These are phyloP conservation scores for Blastomyces gilchristii DNA, from an alignment of 2,329 filamentous ascomycete species.

Conservation along the genomic window DNA sequence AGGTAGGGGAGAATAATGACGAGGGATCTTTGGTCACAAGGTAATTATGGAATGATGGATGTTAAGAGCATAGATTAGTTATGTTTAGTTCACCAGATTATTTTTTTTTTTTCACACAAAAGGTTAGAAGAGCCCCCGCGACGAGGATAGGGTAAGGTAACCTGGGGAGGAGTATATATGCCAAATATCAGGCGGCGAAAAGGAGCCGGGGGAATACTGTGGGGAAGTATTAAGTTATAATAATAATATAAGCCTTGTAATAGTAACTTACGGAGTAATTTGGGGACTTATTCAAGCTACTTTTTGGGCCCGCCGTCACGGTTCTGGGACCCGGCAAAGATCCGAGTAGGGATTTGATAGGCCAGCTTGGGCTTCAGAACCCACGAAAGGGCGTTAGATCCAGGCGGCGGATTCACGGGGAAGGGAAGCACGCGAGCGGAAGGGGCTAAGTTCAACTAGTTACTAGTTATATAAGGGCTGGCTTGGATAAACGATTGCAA, in stretches of 20 bases:
- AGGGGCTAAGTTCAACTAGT: neutral
- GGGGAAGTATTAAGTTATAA: too few species aligned
- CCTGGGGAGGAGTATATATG: neutral
- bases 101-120: neutral
- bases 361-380: neutral
- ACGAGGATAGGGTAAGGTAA: too few species aligned
- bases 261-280: too few species aligned
- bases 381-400: neutral
- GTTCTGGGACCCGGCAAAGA: conserved; percentile 7
- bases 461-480: neutral
- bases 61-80: neutral
- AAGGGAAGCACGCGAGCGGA: neutral
- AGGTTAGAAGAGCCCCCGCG: too few species aligned
- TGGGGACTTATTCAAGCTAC: conserved; percentile 3
- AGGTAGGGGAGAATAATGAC: neutral
- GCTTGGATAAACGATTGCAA: too few species aligned
- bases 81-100: neutral
- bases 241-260: too few species aligned
- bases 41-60: neutral
- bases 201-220: too few species aligned
- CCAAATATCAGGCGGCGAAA: neutral
- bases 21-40: neutral
- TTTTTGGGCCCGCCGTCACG: conserved; percentile 8
- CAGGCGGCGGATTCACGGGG: neutral
- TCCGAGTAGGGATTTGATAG: conserved; percentile 1